A percentile compares a stretch with the other conserved stretches of the same genome.
Conservation (phyloP, 768 basidiomycete genomes). For the Calocybe cyanea region DNA sequence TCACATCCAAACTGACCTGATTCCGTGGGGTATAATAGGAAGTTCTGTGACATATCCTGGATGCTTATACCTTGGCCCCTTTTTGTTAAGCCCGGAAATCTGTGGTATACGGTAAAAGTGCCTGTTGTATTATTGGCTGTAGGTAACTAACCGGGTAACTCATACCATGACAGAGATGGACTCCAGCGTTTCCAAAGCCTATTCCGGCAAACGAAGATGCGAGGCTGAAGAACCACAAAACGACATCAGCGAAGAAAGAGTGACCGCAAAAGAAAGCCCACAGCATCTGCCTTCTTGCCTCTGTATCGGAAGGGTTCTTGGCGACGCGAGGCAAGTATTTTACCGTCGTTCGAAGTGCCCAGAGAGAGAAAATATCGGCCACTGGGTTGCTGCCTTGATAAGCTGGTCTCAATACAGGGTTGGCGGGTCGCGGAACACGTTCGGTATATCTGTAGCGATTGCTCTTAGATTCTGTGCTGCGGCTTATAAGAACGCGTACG, state of each 20-base stretch:
- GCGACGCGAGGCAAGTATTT: constrained; percentile 86
- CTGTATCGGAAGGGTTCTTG: constrained; percentile 70
- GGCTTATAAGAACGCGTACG: constrained; percentile 51
- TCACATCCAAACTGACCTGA: constrained; percentile 45
- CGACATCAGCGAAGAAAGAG: background rate
- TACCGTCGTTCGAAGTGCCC: constrained; percentile 89
- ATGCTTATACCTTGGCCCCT: constrained; percentile 88
- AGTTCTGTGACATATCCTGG: constrained; percentile 81
- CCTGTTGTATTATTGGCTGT: background rate
- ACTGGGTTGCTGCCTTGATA: constrained; percentile 95
- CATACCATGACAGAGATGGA: constrained; percentile 88
- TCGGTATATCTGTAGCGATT: constrained; percentile 69
- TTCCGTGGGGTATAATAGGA: constrained; percentile 92
- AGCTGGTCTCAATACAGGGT: constrained; percentile 87
- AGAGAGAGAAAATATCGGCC: constrained; percentile 92
- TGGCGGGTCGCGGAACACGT: constrained; percentile 82
- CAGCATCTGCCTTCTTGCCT: constrained; percentile 92
- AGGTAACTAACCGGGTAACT: constrained; percentile 67
- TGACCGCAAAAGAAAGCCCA: constrained; percentile 23
- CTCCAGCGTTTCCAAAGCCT: constrained; percentile 92
- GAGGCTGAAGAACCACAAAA: constrained; percentile 43
- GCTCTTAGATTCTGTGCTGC: constrained; percentile 1
- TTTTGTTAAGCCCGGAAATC: constrained; percentile 95
- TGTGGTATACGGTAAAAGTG: constrained; percentile 23
- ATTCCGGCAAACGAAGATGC: constrained; percentile 95